Evolutionary conservation across 1,284 basidiomycete species (phyloP), one percentile per base, ranked within the genome.

Genomic region (Phaffia rhodozyma): DNA sequence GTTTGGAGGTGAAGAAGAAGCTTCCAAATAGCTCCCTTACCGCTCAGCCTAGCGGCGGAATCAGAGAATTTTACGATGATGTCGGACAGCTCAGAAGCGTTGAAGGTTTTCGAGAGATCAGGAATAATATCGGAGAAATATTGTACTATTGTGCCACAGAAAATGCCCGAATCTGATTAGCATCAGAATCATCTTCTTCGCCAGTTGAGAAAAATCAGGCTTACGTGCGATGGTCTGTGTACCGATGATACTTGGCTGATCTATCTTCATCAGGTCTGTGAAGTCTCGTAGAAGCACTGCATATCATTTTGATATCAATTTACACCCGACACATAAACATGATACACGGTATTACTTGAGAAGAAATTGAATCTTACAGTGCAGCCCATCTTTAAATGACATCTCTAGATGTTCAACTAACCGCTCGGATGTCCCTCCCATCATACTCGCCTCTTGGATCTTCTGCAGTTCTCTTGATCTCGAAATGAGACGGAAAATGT

Each of bases 111-210:
- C 27, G 83, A 80, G 20, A 97, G 79, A 72, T 92, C 89, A 1
- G 93, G 91, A 13, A 97, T 79, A 65, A 94, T 89, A 30, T 89
- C 89, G 3, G 91, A 87, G 74, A 96, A 97, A 75, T 94, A 88
- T 72, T 97, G 92, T 11, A 98, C 80, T 59, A n/a, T 1, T 21
- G n/a, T 3, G 1, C 6, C 49, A 51, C 1, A 30, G 21, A 21
- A 30, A 2, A 6, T 11, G 25, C n/a, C 55, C 23, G 27, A 57
- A 34, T 57, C 27, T 6, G 13, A 23, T 30, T 38, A 23, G 25
- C 13, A 23, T 53, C 52, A 20, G 5, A 21, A 34, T 9, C 9
- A 32, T 7, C 25, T 34, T 57, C 6, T 16, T 23, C 11, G 51
- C 2, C 25, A 20, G 2, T 25, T 27, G 11, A 53, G 51, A 9